Conservation (phyloP, 176 grass and related monocot species). For the Hsuehochloa calcarea region DNA sequence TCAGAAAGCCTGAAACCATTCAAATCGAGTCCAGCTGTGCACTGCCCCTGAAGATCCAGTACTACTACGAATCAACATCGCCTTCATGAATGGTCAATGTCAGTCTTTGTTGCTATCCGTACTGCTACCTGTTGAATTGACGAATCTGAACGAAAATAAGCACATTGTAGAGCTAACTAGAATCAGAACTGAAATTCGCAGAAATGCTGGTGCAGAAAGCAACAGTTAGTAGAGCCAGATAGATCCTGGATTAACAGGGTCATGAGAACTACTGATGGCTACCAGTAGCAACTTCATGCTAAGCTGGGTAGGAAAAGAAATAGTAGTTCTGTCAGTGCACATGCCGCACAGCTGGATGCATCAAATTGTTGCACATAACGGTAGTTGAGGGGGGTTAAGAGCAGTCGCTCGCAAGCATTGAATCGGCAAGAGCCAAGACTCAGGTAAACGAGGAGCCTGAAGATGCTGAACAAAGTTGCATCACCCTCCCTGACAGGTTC, state of each 20-base stretch:
- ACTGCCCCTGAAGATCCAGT: background rate
- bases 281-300: background rate
- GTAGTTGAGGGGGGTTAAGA: slow-evolving; percentile 17
- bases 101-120: background rate
- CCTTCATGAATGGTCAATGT: background rate
- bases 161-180: background rate
- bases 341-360: background rate
- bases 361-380: background rate
- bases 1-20: background rate
- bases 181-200: background rate
- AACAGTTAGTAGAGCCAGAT: background rate
- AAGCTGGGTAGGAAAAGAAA: background rate
- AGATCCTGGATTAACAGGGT: background rate
- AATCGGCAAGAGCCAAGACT: background rate
- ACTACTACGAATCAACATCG: background rate
- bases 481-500: slow-evolving; percentile 18
- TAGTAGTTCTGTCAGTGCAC: background rate
- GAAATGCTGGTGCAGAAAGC: background rate
- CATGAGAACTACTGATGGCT: background rate
- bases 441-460: background rate
- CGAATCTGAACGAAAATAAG: background rate
- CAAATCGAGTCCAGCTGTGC: background rate
- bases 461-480: slow-evolving; percentile 3
- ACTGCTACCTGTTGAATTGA: background rate
- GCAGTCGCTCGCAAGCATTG: background rate